Percentiles rank a stretch among this genome's conserved stretches.
phyloP scores from a whole-genome alignment of 345 rosid genomes.

The Eutrema japonicum region DNA sequence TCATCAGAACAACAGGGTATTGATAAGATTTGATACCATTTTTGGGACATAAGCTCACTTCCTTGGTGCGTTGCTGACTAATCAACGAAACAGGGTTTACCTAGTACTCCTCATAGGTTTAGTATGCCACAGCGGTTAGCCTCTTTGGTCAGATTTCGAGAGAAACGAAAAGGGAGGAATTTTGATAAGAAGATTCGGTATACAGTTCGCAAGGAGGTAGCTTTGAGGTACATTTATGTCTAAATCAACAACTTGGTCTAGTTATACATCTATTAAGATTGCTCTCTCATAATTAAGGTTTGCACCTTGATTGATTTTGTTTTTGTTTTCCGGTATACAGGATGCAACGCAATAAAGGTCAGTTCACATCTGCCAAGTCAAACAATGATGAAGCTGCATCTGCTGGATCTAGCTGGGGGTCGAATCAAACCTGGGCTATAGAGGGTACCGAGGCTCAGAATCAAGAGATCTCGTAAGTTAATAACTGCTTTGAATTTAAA shows the following conservation, averaged over 20 bases:
- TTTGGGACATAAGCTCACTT: not conserved
- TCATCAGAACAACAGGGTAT: slow-evolving; percentile 49
- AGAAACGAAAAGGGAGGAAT: slow-evolving; percentile 65
- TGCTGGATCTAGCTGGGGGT: slow-evolving; percentile 58
- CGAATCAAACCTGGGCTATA: slow-evolving; percentile 52
- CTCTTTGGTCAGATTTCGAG: slow-evolving; percentile 65
- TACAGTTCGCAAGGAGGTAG: slow-evolving; percentile 70
- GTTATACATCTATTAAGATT: slow-evolving; percentile 14
- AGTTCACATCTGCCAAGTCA: slow-evolving; percentile 65
- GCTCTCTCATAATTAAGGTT: not conserved
- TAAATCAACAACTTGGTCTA: slow-evolving; percentile 17
- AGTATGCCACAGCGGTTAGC: slow-evolving; percentile 67
- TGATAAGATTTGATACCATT: slow-evolving; percentile 5
- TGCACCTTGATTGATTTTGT: slow-evolving; percentile 20
- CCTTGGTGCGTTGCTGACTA: slow-evolving; percentile 34
- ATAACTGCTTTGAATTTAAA: not conserved
- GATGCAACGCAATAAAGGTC: slow-evolving; percentile 74
- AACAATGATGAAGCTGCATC: slow-evolving; percentile 60
- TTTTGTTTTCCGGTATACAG: slow-evolving; percentile 38
- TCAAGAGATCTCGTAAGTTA: slow-evolving; percentile 58
- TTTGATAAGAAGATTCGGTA: slow-evolving; percentile 74
- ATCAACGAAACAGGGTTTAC: slow-evolving; percentile 47
- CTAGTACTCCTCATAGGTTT: slow-evolving; percentile 61
- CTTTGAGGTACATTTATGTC: slow-evolving; percentile 53
- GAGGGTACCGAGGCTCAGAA: slow-evolving; percentile 56